Evolutionary conservation across 345 rosid species (phyloP).

Genomic region (Aquilaria yunnanensis): DNA sequence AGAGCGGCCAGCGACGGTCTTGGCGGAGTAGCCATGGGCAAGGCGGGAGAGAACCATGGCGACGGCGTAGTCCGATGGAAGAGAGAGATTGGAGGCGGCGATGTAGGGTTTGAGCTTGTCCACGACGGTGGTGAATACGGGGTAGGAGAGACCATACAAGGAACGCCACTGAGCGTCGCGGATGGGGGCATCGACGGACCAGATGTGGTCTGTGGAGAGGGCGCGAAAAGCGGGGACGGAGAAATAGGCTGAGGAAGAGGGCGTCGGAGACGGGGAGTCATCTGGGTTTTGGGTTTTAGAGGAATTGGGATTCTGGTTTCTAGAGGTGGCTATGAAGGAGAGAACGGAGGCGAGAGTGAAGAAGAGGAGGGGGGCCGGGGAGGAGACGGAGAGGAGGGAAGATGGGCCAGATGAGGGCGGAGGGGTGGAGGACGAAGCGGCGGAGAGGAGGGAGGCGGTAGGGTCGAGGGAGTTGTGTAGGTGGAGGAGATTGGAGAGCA

Average conservation of each 20-base stretch:
- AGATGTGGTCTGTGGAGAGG: slow-evolving; percentile 84
- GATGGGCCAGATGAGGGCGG: slow-evolving; percentile 33
- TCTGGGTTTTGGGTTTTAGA: slow-evolving; percentile 20
- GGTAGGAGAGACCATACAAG: slow-evolving; percentile 79
- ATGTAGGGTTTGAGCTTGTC: slow-evolving; percentile 86
- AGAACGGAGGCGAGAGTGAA: slow-evolving; percentile 55
- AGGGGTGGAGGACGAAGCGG: slow-evolving; percentile 35
- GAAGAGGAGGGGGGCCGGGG: slow-evolving; percentile 52
- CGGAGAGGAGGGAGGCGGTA: slow-evolving; percentile 51
- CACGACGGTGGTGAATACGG: slow-evolving; percentile 85
- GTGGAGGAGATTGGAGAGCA: slow-evolving; percentile 90
- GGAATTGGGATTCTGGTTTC: slow-evolving; percentile 9
- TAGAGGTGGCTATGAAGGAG: slow-evolving; percentile 41
- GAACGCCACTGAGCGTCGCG: slow-evolving; percentile 95
- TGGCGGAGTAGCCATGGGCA: slow-evolving; percentile 73
- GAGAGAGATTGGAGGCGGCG: slow-evolving; percentile 81
- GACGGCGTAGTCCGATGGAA: slow-evolving; percentile 93
- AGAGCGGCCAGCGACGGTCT: slow-evolving; percentile 64
- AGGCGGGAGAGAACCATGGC: slow-evolving; percentile 93
- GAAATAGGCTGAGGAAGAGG: slow-evolving; percentile 51
- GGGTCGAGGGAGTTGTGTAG: slow-evolving; percentile 87
- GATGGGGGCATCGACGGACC: slow-evolving; percentile 68
- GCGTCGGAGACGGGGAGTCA: slow-evolving; percentile 33
- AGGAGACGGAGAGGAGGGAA: slow-evolving; percentile 41
- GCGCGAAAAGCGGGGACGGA: slow-evolving; percentile 88